Conservation (phyloP, 768 basidiomycete genomes). For the Lentinus brumalis region DNA sequence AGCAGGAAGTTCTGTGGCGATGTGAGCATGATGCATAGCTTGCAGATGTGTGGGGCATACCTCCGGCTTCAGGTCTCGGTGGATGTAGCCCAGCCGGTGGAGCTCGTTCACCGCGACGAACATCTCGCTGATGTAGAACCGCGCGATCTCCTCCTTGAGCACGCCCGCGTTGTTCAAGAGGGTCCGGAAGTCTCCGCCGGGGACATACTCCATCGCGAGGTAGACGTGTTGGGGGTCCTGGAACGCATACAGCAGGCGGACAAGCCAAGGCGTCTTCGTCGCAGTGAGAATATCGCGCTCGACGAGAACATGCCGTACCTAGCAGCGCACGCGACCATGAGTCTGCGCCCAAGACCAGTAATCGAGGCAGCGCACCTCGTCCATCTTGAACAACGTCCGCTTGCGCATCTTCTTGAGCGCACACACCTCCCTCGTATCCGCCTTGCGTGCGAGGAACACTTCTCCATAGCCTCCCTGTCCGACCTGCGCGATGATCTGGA, state of each 20-base stretch:
- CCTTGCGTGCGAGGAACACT: conserved; percentile 93
- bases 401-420: conserved; percentile 98
- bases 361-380: conserved; percentile 61
- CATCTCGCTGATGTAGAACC: conserved; percentile 98
- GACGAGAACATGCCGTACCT: conserved; percentile 97
- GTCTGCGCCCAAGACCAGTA: neutral
- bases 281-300: conserved; percentile 98
- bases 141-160: conserved; percentile 94
- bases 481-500: conserved; percentile 98
- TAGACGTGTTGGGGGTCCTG: conserved; percentile 91
- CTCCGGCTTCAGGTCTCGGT: conserved; percentile 97
- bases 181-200: conserved; percentile 97
- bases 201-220: conserved; percentile 99
- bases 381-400: conserved; percentile 95
- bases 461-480: conserved; percentile 99
- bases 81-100: conserved; percentile 97
- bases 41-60: conserved; percentile 41
- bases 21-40: neutral
- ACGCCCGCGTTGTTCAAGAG: conserved; percentile 97
- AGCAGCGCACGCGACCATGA: neutral
- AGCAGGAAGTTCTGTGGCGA: conserved; percentile 87
- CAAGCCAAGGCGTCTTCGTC: conserved; percentile 97
- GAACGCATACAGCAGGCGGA: conserved; percentile 92
- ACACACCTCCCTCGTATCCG: conserved; percentile 94
- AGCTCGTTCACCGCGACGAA: conserved; percentile 91